These are phyloP conservation scores for Cardamine resedifolia DNA, from an alignment of 345 rosid species.

Conservation along the genomic window DNA sequence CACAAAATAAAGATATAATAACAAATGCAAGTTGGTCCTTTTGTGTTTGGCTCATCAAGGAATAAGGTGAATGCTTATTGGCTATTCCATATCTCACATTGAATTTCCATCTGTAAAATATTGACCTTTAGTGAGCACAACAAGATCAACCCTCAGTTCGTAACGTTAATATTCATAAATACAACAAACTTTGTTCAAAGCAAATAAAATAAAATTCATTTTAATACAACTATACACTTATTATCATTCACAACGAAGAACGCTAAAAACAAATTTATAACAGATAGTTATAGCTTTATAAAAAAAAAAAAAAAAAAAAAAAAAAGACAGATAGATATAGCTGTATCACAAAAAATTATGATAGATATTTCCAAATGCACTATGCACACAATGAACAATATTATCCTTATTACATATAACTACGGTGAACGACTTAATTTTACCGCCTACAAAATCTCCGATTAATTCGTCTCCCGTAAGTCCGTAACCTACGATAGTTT, in stretches of 20 bases:
- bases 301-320: too few species aligned
- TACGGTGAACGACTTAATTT: background rate
- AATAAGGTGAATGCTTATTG: constrained; percentile 21
- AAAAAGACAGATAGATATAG: too few species aligned
- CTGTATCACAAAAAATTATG: too few species aligned
- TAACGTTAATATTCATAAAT: background rate
- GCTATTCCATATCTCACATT: constrained; percentile 26
- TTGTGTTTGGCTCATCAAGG: constrained; percentile 15
- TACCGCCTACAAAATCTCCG: background rate
- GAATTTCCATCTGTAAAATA: constrained; percentile 11
- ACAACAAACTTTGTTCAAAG: background rate
- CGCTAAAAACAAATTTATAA: too few species aligned
- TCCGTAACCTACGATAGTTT: background rate
- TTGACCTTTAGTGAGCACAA: constrained; percentile 2
- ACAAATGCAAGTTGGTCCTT: constrained; percentile 35
- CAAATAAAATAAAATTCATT: background rate
- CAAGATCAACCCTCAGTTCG: background rate
- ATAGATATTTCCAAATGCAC: too few species aligned
- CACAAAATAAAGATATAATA: background rate
- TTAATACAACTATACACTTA: too few species aligned
- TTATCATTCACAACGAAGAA: too few species aligned
- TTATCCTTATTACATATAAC: too few species aligned
- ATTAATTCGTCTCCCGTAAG: background rate
- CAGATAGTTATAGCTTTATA: too few species aligned
- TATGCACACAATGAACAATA: too few species aligned